A percentile compares a stretch with the other conserved stretches of the same genome.
Conservation (phyloP, 208 protist genomes). For the Borovskyia barvae region DNA sequence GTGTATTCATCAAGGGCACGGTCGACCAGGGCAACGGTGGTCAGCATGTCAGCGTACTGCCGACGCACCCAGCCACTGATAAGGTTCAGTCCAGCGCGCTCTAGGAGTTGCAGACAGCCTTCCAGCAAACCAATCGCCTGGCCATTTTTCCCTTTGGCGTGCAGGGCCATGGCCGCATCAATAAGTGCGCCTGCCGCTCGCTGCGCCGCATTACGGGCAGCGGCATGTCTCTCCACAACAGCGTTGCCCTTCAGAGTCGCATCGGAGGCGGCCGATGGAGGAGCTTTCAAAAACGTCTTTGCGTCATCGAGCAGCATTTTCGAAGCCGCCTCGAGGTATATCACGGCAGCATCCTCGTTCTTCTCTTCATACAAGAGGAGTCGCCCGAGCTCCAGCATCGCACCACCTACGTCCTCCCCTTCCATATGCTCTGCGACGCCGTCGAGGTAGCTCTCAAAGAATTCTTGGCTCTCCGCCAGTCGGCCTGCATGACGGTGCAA, state of each 20-base stretch:
- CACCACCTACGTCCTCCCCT: constrained; percentile 44
- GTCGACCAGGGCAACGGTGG: constrained; percentile 49
- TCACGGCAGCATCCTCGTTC: constrained; percentile 18
- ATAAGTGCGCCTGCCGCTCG: constrained; percentile 49
- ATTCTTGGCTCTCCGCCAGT: constrained; percentile 37
- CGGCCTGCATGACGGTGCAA: constrained; percentile 44
- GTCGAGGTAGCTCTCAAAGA: constrained; percentile 68
- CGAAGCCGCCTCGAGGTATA: constrained; percentile 67
- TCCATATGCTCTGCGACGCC: constrained; percentile 37
- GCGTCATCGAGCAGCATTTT: constrained; percentile 61
- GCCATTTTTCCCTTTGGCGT: constrained; percentile 37
- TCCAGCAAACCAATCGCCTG: constrained; percentile 66
- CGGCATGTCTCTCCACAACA: constrained; percentile 1
- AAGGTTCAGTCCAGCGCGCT: constrained; percentile 34
- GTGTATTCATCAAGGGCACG: constrained; percentile 56
- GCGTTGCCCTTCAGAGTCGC: neutral
- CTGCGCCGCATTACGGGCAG: constrained; percentile 26
- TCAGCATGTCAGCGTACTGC: constrained; percentile 68
- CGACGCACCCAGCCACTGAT: constrained; percentile 51
- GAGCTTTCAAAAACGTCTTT: constrained; percentile 19
- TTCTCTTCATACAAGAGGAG: constrained; percentile 42
- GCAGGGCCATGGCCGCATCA: constrained; percentile 56
- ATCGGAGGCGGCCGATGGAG: neutral
- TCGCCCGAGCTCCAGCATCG: constrained; percentile 71
- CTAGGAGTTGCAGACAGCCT: constrained; percentile 43